A percentile compares a stretch with the other conserved stretches of the same genome.
Evolutionary conservation across 1,284 basidiomycete species (phyloP).

Genomic region (Rhodotorula sp.): DNA sequence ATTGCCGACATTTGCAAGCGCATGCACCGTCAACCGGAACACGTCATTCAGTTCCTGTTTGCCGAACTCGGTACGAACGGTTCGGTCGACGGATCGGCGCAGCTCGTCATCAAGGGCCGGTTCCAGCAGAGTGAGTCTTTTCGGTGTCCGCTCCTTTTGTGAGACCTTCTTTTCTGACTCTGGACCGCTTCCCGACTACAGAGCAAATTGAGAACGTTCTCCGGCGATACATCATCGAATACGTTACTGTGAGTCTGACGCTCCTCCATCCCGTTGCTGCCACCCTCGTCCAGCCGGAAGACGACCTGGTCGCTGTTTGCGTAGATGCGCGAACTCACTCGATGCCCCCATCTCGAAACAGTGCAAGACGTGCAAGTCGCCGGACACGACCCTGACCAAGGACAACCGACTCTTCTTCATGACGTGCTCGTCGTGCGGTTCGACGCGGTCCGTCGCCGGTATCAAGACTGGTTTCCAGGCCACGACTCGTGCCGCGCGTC

Average conservation of each 20-base stretch:
- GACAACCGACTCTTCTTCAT: conserved; percentile 99
- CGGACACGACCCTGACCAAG: conserved; percentile 91
- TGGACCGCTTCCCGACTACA: neutral
- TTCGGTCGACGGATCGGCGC: conserved; percentile 86
- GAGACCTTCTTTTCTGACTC: neutral
- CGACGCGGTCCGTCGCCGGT: conserved; percentile 76
- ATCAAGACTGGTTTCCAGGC: conserved; percentile 91
- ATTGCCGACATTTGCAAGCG: conserved; percentile 96
- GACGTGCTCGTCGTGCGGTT: conserved; percentile 57
- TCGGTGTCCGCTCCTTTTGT: no score
- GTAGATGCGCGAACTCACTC: no score
- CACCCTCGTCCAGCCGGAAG: no score
- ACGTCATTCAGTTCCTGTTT: conserved; percentile 96
- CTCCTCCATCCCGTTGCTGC: no score
- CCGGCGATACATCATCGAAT: conserved; percentile 97
- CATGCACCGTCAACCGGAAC: conserved; percentile 99
- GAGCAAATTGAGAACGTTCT: conserved; percentile 94
- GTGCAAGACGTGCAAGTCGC: conserved; percentile 99
- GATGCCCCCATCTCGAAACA: neutral
- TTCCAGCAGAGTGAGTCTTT: conserved; percentile 73
- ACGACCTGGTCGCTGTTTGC: no score
- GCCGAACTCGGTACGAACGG: conserved; percentile 98
- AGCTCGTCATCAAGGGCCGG: conserved; percentile 93
- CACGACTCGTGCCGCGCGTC: conserved; percentile 18
- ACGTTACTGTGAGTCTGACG: conserved; percentile 64